Evolutionary conservation across 2,329 filamentous ascomycete genomes (phyloP).

Genomic region (Fusarium dimerum): DNA sequence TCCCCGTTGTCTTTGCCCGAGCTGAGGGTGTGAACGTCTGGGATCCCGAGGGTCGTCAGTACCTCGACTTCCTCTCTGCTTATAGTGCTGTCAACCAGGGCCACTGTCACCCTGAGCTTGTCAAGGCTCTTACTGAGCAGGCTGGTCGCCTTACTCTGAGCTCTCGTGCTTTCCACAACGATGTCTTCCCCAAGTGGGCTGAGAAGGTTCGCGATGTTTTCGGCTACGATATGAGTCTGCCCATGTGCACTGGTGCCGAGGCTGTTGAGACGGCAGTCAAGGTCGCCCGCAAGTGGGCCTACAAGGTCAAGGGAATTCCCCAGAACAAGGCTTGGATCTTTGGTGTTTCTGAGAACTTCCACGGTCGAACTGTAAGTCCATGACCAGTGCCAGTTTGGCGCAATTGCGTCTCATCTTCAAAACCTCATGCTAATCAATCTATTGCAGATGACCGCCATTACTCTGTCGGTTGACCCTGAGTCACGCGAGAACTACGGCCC

Average conservation of each 20-base stretch:
- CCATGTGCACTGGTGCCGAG: slow-evolving; percentile 24
- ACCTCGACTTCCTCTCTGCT: slow-evolving; percentile 96
- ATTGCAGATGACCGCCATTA: slow-evolving; percentile 83
- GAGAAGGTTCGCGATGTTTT: slow-evolving; percentile 23
- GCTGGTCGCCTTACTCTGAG: slow-evolving; percentile 65
- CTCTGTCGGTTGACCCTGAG: slow-evolving; percentile 92
- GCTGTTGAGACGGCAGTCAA: slow-evolving; percentile 23
- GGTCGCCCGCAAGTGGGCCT: slow-evolving; percentile 23
- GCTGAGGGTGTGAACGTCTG: slow-evolving; percentile 87
- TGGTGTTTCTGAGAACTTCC: slow-evolving; percentile 22
- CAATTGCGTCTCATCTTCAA: background rate
- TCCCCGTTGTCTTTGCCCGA: slow-evolving; percentile 88
- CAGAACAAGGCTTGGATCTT: slow-evolving; percentile 23
- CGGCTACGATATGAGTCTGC: slow-evolving; percentile 21
- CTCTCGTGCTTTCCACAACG: slow-evolving; percentile 23
- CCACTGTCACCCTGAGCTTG: slow-evolving; percentile 74
- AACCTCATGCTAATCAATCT: background rate
- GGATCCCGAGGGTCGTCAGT: slow-evolving; percentile 94
- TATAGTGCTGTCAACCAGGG: slow-evolving; percentile 50
- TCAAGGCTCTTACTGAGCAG: slow-evolving; percentile 88
- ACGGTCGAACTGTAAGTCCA: slow-evolving; percentile 63
- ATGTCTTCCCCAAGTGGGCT: slow-evolving; percentile 24
- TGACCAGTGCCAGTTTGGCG: no score
- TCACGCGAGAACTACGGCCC: slow-evolving; percentile 97
- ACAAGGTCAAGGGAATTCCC: slow-evolving; percentile 24